Evolutionary conservation across 495 filamentous ascomycete species (phyloP).

Genomic region (Pyronema domesticum): DNA sequence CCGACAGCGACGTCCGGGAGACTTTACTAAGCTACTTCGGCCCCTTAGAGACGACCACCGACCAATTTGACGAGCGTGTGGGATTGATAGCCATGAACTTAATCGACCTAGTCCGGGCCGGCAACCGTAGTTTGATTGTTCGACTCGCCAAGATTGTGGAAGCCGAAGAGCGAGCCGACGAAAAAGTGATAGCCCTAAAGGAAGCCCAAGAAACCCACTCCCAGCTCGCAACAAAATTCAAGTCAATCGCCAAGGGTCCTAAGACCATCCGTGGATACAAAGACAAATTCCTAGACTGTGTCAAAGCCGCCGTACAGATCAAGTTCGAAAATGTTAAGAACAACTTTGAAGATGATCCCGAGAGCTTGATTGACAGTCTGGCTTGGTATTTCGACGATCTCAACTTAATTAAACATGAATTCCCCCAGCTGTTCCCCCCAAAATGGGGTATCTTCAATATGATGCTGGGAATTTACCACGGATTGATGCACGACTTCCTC

Average conservation of each 20-base stretch:
- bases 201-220: slow-evolving; percentile 89
- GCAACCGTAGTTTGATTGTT: slow-evolving; percentile 76
- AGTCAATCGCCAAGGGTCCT: slow-evolving; percentile 79
- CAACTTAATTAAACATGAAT: slow-evolving; percentile 74
- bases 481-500: slow-evolving; percentile 85
- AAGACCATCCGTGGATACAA: slow-evolving; percentile 92
- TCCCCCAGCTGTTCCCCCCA: slow-evolving; percentile 77
- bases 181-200: slow-evolving; percentile 71
- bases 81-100: slow-evolving; percentile 74
- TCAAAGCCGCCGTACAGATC: slow-evolving; percentile 50
- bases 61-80: slow-evolving; percentile 90
- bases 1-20: slow-evolving; percentile 52
- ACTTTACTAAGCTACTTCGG: slow-evolving; percentile 79
- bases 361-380: slow-evolving; percentile 65
- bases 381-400: slow-evolving; percentile 97
- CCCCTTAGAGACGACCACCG: slow-evolving; percentile 69
- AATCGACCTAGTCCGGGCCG: slow-evolving; percentile 64
- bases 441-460: slow-evolving; percentile 94
- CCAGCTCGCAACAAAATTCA: slow-evolving; percentile 73
- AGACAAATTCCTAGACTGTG: slow-evolving; percentile 72
- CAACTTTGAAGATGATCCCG: slow-evolving; percentile 63
- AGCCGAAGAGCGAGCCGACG: slow-evolving; percentile 91
- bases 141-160: slow-evolving; percentile 78
- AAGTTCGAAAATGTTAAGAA: slow-evolving; percentile 59
- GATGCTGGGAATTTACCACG: slow-evolving; percentile 77